These are phyloP conservation scores for Penicillium canariense DNA, from an alignment of 495 filamentous ascomycete genomes.

Conservation along the genomic window DNA sequence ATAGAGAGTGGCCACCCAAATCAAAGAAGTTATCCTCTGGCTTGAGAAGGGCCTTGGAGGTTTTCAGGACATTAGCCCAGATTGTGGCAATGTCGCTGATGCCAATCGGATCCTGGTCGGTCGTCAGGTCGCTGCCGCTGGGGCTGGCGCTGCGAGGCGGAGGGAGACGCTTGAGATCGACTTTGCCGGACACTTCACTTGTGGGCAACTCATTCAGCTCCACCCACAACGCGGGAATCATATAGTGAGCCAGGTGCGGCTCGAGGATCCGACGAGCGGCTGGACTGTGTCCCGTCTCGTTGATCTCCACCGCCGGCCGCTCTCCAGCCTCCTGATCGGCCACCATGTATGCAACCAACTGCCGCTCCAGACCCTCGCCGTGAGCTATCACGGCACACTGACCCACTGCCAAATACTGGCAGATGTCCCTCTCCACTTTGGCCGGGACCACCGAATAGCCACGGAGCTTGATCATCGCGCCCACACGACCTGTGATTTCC, in stretches of 20 bases:
- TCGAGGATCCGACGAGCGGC: slow-evolving; percentile 53
- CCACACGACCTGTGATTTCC: slow-evolving; percentile 80
- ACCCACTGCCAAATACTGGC: slow-evolving; percentile 56
- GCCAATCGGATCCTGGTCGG: slow-evolving; percentile 50
- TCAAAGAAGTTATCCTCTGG: slow-evolving; percentile 68
- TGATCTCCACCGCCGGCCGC: slow-evolving; percentile 53
- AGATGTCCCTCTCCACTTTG: slow-evolving; percentile 71
- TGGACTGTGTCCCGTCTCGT: slow-evolving; percentile 59
- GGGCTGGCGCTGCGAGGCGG: slow-evolving; percentile 43
- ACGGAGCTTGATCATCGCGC: slow-evolving; percentile 74
- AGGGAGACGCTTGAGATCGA: slow-evolving; percentile 61
- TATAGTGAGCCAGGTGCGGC: slow-evolving; percentile 63
- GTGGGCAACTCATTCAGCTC: slow-evolving; percentile 59
- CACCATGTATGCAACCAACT: slow-evolving; percentile 67
- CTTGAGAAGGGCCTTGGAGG: slow-evolving; percentile 50
- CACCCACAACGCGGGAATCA: slow-evolving; percentile 69
- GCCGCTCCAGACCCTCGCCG: slow-evolving; percentile 63
- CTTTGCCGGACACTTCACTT: slow-evolving; percentile 65
- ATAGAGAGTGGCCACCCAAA: slow-evolving; percentile 66
- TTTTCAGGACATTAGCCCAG: slow-evolving; percentile 60
- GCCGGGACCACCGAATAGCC: slow-evolving; percentile 76
- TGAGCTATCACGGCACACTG: slow-evolving; percentile 58
- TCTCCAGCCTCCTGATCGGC: slow-evolving; percentile 52
- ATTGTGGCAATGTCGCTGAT: slow-evolving; percentile 55
- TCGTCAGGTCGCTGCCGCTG: slow-evolving; percentile 35